Percentiles rank a stretch among this genome's conserved stretches.
phyloP scores from a whole-genome alignment of 768 basidiomycete genomes.

The Naganishia vaughanmartiniae region DNA sequence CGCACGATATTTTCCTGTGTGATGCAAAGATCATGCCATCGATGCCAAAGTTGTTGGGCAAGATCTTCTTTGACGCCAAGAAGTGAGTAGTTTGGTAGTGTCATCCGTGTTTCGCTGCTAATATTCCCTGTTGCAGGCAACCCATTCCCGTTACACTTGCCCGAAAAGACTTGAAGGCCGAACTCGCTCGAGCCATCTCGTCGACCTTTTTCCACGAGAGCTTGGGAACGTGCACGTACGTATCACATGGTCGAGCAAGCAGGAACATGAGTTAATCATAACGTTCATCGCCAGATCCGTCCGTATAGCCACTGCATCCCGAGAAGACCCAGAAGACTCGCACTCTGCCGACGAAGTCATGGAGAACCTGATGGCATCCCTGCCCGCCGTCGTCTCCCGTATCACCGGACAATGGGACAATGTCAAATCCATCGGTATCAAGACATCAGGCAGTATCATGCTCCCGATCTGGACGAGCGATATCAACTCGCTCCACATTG shows the following conservation, averaged over 20 bases:
- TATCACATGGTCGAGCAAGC: conserved; percentile 33
- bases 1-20: conserved; percentile 87
- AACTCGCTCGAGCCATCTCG: conserved; percentile 85
- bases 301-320: conserved; percentile 66
- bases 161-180: conserved; percentile 83
- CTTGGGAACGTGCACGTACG: conserved; percentile 86
- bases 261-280: background rate
- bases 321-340: conserved; percentile 46
- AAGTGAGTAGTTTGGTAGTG: conserved; percentile 62
- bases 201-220: conserved; percentile 97
- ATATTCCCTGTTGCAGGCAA: conserved; percentile 59
- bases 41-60: conserved; percentile 80
- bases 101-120: conserved; percentile 28
- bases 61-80: conserved; percentile 89
- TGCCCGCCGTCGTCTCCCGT: conserved; percentile 69
- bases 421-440: conserved; percentile 81
- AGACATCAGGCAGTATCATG: conserved; percentile 76
- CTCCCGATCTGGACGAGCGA: conserved; percentile 88
- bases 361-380: conserved; percentile 71
- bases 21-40: conserved; percentile 87
- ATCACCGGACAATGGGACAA: conserved; percentile 86
- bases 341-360: conserved; percentile 72
- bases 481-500: conserved; percentile 58
- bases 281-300: conserved; percentile 61
- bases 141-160: conserved; percentile 90